Base-by-base conservation (phyloP, 2,329 filamentous ascomycete genomes). In the Septoria linicola region DNA sequence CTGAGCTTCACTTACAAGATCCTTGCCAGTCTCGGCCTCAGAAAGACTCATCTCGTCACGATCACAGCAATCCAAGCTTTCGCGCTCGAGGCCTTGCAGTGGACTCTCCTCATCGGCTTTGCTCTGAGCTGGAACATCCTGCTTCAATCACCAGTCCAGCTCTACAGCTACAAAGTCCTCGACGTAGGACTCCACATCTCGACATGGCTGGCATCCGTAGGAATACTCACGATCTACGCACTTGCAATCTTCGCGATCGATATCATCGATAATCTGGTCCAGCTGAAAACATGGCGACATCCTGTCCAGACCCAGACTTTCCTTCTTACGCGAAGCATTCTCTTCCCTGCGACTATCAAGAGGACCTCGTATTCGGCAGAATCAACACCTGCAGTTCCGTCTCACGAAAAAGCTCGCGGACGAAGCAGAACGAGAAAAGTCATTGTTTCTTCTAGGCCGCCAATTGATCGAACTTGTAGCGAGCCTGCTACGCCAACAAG, bases 281-380 rank as follows among this genome's bases (percentile, higher is more conserved):
- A 54, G 30, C 35, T 55, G 8, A 44, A 36, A 34, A 30, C 23
- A 17, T 53, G 35, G 35, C 10, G 13, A 6, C 56, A 59, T 50
- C 56, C 56, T 2, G 27, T 55, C 7, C 56, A 59, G 23, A 31
- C 10, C 1, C 56, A 56, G 25, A 49, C 34, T 10, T 40, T 59
- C 8, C 37, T 59, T 17, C 39, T 59, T 17, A 59, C 50, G 3
- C 50, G 55, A 35, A 48, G 27, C 11, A 21, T 36, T n/a, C 13
- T 59, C 6, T 20, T 59, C 2, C 48, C 56, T 23, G 35, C 21
- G 13, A 54, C 51, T 7, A 27, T 57, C 16, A 40, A 10, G 27
- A 42, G n/a, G 16, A 17, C 19, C 13, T 8, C 14, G 4, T n/a
- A n/a, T n/a, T 25, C 21, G 34, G 20, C 23, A 20, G 11, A 8